Percentiles rank a stretch among this genome's conserved stretches.
Conservation (phyloP, 2,329 filamentous ascomycete species). For the Aurifilum marmelostoma region DNA sequence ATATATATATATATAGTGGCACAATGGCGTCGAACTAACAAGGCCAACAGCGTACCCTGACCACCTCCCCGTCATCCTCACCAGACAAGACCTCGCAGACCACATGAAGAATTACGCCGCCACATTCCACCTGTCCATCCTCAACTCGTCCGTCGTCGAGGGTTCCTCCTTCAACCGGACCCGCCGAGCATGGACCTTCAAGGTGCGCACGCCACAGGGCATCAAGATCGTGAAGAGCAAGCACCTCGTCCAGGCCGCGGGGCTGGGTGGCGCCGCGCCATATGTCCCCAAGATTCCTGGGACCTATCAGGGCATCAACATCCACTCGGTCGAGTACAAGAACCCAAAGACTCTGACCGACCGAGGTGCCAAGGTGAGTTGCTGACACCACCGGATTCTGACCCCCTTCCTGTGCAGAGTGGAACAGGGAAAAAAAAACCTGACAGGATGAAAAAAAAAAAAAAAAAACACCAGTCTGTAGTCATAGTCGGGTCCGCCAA, state of each 20-base stretch:
- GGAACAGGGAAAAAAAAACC: neutral
- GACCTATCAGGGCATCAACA: constrained; percentile 46
- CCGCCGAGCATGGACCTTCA: constrained; percentile 44
- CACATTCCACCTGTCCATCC: constrained; percentile 54
- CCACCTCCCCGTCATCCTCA: constrained; percentile 47
- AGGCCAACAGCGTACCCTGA: constrained; percentile 43
- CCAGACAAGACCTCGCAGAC: constrained; percentile 50
- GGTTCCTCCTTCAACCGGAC: constrained; percentile 44
- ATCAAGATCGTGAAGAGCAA: constrained; percentile 39
- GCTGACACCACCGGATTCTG: neutral
- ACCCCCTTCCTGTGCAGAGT: neutral
- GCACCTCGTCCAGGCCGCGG: constrained; percentile 53
- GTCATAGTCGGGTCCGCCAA: constrained; percentile 46
- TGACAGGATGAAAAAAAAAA: neutral
- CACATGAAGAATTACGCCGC: constrained; percentile 53
- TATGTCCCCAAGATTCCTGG: constrained; percentile 45
- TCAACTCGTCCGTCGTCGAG: constrained; percentile 44
- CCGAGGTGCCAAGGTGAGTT: constrained; percentile 29
- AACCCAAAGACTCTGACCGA: constrained; percentile 40
- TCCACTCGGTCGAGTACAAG: constrained; percentile 48
- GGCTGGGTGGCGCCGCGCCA: constrained; percentile 46
- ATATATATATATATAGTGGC: too few relatives aligned
- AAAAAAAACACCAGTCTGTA: constrained; percentile 31
- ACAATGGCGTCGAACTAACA: too few relatives aligned
- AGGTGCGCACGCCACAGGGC: constrained; percentile 33